Conservation (phyloP, 768 basidiomycete species). For the Hygrocybe coccinea region DNA sequence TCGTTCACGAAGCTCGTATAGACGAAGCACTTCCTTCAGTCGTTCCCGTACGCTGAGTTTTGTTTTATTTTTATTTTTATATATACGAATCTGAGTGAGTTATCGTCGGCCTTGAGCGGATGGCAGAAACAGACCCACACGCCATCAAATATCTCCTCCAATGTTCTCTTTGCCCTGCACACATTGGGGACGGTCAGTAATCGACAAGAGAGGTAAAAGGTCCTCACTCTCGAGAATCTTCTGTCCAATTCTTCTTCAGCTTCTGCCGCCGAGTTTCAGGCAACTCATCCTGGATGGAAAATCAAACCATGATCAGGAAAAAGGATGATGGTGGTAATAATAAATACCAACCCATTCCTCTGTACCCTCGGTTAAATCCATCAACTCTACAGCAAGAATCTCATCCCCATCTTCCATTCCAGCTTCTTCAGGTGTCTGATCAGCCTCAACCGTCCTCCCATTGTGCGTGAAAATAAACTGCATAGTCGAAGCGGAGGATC, state of each 20-base stretch:
- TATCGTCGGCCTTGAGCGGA: conserved; percentile 2
- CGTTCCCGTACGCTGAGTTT: conserved; percentile 69
- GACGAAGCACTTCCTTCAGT: conserved; percentile 79
- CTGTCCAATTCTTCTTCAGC: conserved; percentile 77
- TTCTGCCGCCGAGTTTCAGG: conserved; percentile 60
- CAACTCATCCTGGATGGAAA: conserved; percentile 50
- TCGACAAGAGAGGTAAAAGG: neutral
- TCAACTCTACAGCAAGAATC: conserved; percentile 83
- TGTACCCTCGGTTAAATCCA: conserved; percentile 77
- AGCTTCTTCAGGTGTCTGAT: conserved; percentile 80
- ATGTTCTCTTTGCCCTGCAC: conserved; percentile 60
- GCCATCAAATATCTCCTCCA: conserved; percentile 81
- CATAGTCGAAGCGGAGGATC: conserved; percentile 42
- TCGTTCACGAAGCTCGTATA: conserved; percentile 85
- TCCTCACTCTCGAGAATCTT: conserved; percentile 67
- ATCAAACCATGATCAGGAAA: neutral
- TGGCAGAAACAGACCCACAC: conserved; percentile 51
- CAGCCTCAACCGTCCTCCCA: conserved; percentile 71
- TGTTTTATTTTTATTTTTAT: too few species aligned
- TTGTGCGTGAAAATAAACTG: conserved; percentile 85
- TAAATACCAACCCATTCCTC: conserved; percentile 55
- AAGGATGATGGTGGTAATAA: neutral
- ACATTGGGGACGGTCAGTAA: conserved; percentile 5
- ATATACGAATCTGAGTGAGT: conserved; percentile 6
- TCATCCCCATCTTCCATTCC: conserved; percentile 88